These are phyloP conservation scores for Gamarada debralockiae DNA, from an alignment of 495 filamentous ascomycete genomes.

Conservation along the genomic window DNA sequence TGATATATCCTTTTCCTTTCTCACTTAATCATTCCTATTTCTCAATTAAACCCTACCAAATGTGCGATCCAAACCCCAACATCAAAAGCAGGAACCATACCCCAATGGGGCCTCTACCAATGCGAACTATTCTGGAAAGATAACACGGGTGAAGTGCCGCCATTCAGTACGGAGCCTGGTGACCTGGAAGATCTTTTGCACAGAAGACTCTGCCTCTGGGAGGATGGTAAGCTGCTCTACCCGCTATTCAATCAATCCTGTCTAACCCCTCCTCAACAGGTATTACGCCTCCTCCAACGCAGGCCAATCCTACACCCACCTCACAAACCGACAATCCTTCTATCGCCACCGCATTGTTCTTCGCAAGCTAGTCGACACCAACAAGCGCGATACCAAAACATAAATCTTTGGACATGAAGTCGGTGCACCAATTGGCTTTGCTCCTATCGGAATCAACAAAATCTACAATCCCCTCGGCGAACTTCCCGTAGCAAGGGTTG, in stretches of 20 bases:
- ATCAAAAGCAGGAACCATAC: constrained; percentile 50
- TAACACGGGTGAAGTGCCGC: constrained; percentile 50
- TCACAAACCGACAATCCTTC: constrained; percentile 65
- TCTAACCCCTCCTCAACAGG: constrained; percentile 8
- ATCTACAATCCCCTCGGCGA: constrained; percentile 60
- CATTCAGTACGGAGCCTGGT: constrained; percentile 57
- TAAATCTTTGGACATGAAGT: constrained; percentile 59
- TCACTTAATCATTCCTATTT: neutral
- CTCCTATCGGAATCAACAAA: constrained; percentile 63
- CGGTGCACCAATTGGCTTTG: constrained; percentile 58
- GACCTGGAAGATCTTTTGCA: constrained; percentile 56
- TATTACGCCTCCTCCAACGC: constrained; percentile 66
- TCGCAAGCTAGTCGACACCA: constrained; percentile 58
- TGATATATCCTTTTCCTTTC: too few relatives aligned
- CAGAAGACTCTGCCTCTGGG: constrained; percentile 48
- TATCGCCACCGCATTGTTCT: constrained; percentile 65
- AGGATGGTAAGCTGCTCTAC: constrained; percentile 35
- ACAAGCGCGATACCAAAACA: constrained; percentile 51
- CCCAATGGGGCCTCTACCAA: constrained; percentile 60
- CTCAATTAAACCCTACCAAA: constrained; percentile 13
- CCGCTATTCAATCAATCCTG: neutral
- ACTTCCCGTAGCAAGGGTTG: constrained; percentile 53
- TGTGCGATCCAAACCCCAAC: constrained; percentile 56
- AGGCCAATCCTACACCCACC: constrained; percentile 60
- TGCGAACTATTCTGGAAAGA: constrained; percentile 57